Evolutionary conservation across 2,329 filamentous ascomycete genomes (phyloP).

Genomic region (Periconia digitata): DNA sequence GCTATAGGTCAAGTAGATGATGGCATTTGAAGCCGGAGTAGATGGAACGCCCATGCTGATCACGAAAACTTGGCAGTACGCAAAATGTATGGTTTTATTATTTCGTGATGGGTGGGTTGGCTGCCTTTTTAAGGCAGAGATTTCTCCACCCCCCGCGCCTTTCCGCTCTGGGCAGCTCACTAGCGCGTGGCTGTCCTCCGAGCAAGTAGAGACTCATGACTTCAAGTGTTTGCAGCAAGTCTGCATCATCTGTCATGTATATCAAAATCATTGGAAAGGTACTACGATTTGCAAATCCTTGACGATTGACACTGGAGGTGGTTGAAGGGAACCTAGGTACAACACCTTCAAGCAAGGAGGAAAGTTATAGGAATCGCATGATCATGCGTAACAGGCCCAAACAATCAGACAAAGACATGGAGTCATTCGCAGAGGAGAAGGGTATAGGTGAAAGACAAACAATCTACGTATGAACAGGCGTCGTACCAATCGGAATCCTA

Average conservation of each 20-base stretch:
- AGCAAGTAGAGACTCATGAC: background rate
- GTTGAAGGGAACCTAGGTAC: too few relatives aligned
- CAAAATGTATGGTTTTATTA: background rate
- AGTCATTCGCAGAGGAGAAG: conserved; percentile 1
- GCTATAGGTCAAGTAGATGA: conserved; percentile 79
- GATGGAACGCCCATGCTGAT: conserved; percentile 72
- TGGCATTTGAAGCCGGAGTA: conserved; percentile 74
- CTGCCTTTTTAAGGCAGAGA: conserved; percentile 5
- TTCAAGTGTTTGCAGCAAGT: background rate
- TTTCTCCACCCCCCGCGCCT: conserved; percentile 23
- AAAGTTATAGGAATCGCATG: background rate
- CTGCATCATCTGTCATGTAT: too few relatives aligned
- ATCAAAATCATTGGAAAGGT: too few relatives aligned
- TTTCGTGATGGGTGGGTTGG: conserved; percentile 3
- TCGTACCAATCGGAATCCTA: background rate
- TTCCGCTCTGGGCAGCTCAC: conserved; percentile 16
- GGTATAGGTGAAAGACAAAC: conserved; percentile 4
- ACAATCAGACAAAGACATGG: too few relatives aligned
- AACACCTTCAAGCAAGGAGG: background rate
- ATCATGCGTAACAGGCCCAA: background rate
- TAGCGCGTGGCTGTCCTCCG: conserved; percentile 15
- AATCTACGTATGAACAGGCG: background rate
- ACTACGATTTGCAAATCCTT: too few relatives aligned
- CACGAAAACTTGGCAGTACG: background rate
- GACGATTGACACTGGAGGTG: too few relatives aligned